Conservation (phyloP, 2,329 filamentous ascomycete species). For the Pezicula rhizophila region DNA sequence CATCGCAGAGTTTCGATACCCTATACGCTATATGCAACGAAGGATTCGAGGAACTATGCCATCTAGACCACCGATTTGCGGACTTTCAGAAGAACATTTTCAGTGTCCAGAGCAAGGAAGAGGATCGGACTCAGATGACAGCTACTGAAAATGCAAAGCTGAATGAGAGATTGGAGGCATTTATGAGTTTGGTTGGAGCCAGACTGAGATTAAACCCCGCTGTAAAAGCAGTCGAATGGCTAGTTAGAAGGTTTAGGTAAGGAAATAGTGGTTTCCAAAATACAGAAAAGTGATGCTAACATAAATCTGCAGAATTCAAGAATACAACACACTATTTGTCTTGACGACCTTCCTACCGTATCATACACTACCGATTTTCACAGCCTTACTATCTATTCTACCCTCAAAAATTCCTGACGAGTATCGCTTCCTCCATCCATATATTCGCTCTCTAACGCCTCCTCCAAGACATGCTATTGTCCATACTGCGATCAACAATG, state of each 20-base stretch:
- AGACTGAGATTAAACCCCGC: conserved; percentile 78
- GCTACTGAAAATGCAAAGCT: conserved; percentile 75
- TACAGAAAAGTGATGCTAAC: conserved; percentile 6
- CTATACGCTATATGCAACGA: conserved; percentile 82
- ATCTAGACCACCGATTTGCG: conserved; percentile 73
- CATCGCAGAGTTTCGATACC: conserved; percentile 82
- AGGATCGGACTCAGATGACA: conserved; percentile 83
- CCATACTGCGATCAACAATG: conserved; percentile 74
- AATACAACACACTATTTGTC: conserved; percentile 75
- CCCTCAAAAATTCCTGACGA: conserved; percentile 67
- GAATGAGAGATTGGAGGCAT: conserved; percentile 70
- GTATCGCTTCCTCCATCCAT: conserved; percentile 81
- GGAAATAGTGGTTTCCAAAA: conserved; percentile 17
- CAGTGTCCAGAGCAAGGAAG: conserved; percentile 84
- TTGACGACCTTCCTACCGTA: conserved; percentile 89
- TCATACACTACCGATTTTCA: conserved; percentile 78
- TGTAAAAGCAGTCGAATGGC: conserved; percentile 90
- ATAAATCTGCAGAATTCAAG: conserved; percentile 62
- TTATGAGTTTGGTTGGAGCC: conserved; percentile 72
- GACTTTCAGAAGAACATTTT: conserved; percentile 76
- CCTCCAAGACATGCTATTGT: conserved; percentile 79
- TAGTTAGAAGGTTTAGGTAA: conserved; percentile 83
- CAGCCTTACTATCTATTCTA: conserved; percentile 80
- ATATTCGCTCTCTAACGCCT: conserved; percentile 68
- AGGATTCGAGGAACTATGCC: conserved; percentile 87